Evolutionary conservation across 1,284 basidiomycete genomes (phyloP), one percentile per base, ranked within the genome.

Genomic region (Dichomitus squalens): DNA sequence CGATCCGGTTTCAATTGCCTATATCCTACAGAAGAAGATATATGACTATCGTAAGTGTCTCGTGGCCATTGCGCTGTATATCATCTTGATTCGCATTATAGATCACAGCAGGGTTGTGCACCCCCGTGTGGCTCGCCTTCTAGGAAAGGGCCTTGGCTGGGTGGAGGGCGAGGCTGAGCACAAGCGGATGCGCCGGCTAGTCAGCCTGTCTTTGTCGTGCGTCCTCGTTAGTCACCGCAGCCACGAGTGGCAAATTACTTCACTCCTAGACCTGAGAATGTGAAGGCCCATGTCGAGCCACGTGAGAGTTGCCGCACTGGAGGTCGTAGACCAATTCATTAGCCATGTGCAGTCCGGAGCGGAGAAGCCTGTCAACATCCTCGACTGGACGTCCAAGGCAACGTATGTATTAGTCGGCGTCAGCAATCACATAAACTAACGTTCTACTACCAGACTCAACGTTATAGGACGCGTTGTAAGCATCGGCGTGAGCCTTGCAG

Each of bases 111-210:
- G 61, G n/a, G 63, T 70, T n/a, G 66, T 72, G 31, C 62, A 69
- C 12, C 67, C 71, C 3, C 64, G 69, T 3, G 65, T 73, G 38
- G 72, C 65, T 6, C 64, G 70, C 7, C 60, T 74, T 4, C 65
- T 72, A 6, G 73, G 73, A 4, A 67, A 64, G 34, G 63, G 66
- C 12, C 50, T 74, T 12, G 64, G 65, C 2, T 74, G 72, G 72
- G 70, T 71, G 14, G 70, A 71, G 41, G 72, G 72, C 1, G 70
- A 67, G 34, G 49, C 52, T 2, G 71, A 69, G 21, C 73, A 74
- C 54, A 69, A 64, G 52, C 64, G 67, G 21, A 69, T 71, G 66
- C 59, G 65, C 8, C 61, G 60, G 12, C 64, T 69, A 18, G 57
- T 71, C 18, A 59, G 52, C 40, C 66, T 64, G 18, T 59, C 66